A percentile compares a stretch with the other conserved stretches of the same genome.
Evolutionary conservation across 2,329 filamentous ascomycete species (phyloP).

Genomic region (Sporothrix dimorphospora): DNA sequence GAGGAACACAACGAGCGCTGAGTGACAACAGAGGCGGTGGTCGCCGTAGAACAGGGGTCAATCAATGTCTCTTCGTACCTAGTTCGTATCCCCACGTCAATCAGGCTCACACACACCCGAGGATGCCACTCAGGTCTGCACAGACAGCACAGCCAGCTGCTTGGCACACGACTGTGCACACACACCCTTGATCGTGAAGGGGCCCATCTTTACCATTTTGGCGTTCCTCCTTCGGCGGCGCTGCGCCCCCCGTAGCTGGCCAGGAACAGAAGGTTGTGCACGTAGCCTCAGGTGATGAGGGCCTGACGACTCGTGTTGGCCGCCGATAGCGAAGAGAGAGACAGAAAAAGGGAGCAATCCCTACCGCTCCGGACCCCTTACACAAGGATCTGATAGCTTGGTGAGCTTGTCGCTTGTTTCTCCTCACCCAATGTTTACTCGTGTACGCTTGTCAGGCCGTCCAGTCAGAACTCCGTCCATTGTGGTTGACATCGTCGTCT

Average conservation of each 20-base stretch:
- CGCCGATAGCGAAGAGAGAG: not conserved
- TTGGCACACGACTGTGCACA: constrained; percentile 1
- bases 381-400: not conserved
- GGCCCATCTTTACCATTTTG: not conserved
- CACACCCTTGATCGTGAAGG: not conserved
- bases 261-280: not conserved
- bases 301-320: not conserved
- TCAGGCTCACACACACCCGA: not conserved
- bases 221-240: not conserved
- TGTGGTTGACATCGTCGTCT: not conserved
- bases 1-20: not conserved
- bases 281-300: constrained; percentile 16
- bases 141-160: constrained; percentile 15
- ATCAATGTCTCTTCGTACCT: constrained; percentile 1
- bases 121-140: not conserved
- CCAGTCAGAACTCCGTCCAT: not conserved
- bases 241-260: not conserved
- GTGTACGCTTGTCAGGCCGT: too few relatives aligned
- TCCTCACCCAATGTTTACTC: not conserved
- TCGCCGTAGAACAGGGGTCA: not conserved
- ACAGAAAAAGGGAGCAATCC: not conserved
- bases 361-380: not conserved
- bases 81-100: not conserved
- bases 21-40: constrained; percentile 1
- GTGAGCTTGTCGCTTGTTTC: not conserved